Percentiles rank a stretch among this genome's conserved stretches.
Conservation (phyloP, 2,329 filamentous ascomycete genomes). For the Penicillium sp. region DNA sequence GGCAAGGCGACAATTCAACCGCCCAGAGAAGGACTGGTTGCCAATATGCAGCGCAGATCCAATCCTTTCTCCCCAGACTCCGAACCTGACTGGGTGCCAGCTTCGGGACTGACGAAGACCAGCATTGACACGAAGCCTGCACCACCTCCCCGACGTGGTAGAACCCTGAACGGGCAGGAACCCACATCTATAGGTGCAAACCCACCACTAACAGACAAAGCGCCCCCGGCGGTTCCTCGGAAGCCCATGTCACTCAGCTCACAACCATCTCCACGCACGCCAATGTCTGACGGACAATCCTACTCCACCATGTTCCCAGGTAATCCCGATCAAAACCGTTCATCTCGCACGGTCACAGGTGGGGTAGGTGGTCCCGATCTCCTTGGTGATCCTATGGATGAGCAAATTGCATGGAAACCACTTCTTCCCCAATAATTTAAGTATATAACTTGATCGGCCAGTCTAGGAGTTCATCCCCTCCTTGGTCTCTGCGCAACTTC, state of each 20-base stretch:
- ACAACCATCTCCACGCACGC: neutral
- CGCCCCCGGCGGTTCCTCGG: slow-evolving; percentile 57
- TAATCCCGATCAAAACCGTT: neutral
- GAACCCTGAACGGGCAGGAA: neutral
- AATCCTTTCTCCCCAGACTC: slow-evolving; percentile 78
- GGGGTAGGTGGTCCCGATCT: slow-evolving; percentile 17
- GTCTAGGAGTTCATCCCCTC: neutral
- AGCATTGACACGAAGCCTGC: slow-evolving; percentile 21
- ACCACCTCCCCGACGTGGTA: slow-evolving; percentile 25
- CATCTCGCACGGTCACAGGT: neutral
- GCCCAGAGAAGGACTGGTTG: slow-evolving; percentile 61
- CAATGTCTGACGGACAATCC: neutral
- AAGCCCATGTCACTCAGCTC: slow-evolving; percentile 55
- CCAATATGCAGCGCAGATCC: slow-evolving; percentile 72
- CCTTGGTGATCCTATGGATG: slow-evolving; percentile 24
- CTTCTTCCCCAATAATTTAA: slow-evolving; percentile 25
- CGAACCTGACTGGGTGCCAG: slow-evolving; percentile 78
- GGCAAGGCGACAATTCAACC: slow-evolving; percentile 72
- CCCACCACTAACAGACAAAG: neutral
- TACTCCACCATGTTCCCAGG: neutral
- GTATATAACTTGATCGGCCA: neutral
- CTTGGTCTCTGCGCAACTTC: too few species aligned
- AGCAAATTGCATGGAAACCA: slow-evolving; percentile 33
- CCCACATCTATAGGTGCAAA: neutral
- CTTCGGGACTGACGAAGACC: slow-evolving; percentile 13